A percentile compares a stretch with the other conserved stretches of the same genome.
Evolutionary conservation across 257 asterid species (phyloP).

Genomic region (Schizonepeta tenuifolia): DNA sequence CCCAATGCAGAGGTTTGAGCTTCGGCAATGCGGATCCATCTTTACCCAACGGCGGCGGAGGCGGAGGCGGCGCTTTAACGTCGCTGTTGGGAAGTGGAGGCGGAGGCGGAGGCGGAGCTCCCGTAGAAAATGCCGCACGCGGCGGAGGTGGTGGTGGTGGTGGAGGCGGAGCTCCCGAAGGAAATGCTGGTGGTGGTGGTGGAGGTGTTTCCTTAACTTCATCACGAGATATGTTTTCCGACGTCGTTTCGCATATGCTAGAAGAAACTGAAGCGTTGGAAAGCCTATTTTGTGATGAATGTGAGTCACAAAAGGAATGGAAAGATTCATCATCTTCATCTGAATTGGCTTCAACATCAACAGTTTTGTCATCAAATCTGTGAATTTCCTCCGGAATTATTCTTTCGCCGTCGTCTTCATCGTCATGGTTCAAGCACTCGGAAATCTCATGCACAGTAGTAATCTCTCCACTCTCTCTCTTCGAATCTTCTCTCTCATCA

Average conservation of each 20-base stretch:
- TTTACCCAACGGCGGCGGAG: conserved; percentile 83
- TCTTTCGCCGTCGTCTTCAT: conserved; percentile 36
- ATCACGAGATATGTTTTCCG: conserved; percentile 38
- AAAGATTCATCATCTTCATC: conserved; percentile 80
- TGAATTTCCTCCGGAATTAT: conserved; percentile 38
- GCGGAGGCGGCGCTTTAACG: conserved; percentile 51
- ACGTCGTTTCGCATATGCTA: conserved; percentile 42
- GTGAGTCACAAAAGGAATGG: conserved; percentile 70
- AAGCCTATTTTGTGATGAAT: conserved; percentile 54
- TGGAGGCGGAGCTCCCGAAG: conserved; percentile 31
- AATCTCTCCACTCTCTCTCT: conserved; percentile 50
- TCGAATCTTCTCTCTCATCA: conserved; percentile 40
- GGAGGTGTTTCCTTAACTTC: conserved; percentile 31
- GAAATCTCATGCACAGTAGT: conserved; percentile 51
- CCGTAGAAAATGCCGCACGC: conserved; percentile 8
- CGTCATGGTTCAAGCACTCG: conserved; percentile 33
- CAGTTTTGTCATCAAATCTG: conserved; percentile 37
- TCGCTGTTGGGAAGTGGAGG: conserved; percentile 53
- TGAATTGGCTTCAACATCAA: conserved; percentile 40
- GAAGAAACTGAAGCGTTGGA: conserved; percentile 62
- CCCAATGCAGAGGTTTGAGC: conserved; percentile 97
- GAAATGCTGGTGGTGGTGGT: neutral
- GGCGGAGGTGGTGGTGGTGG: conserved; percentile 7
- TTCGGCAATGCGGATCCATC: conserved; percentile 78
- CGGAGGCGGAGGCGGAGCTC: conserved; percentile 67